Conservation (phyloP, 768 basidiomycete species). For the Psilocybe sp. region DNA sequence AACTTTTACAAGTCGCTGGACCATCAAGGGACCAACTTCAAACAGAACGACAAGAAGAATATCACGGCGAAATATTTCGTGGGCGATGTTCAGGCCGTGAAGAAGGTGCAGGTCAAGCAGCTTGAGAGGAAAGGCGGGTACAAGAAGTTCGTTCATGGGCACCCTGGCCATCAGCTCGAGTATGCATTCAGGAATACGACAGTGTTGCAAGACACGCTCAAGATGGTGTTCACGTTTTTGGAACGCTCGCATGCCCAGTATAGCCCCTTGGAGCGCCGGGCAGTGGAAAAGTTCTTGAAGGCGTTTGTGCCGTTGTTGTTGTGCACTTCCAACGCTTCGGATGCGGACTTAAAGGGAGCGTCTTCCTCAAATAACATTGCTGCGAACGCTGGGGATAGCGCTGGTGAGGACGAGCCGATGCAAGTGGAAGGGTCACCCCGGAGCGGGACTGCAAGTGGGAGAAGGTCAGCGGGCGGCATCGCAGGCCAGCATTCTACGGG, state of each 20-base stretch:
- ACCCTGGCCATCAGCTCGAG: slow-evolving; percentile 70
- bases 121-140: slow-evolving; percentile 28
- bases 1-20: slow-evolving; percentile 99
- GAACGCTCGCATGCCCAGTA: slow-evolving; percentile 82
- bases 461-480: slow-evolving; percentile 42
- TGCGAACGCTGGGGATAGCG: slow-evolving; percentile 39
- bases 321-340: slow-evolving; percentile 48
- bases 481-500: slow-evolving; percentile 26
- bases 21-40: slow-evolving; percentile 93
- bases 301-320: slow-evolving; percentile 79
- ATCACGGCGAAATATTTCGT: slow-evolving; percentile 85
- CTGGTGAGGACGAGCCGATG: slow-evolving; percentile 35
- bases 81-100: slow-evolving; percentile 69
- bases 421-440: slow-evolving; percentile 22
- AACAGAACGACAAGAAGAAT: slow-evolving; percentile 91
- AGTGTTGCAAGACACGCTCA: slow-evolving; percentile 85
- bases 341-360: slow-evolving; percentile 63
- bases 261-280: slow-evolving; percentile 72
- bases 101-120: slow-evolving; percentile 51
- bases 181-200: slow-evolving; percentile 74
- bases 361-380: slow-evolving; percentile 45
- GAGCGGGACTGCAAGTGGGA: slow-evolving; percentile 37
- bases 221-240: slow-evolving; percentile 87
- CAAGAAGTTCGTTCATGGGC: slow-evolving; percentile 41
- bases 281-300: slow-evolving; percentile 82